Evolutionary conservation across 805 yeast genomes (phyloP).

Genomic region (Ascoidea asiatica): DNA sequence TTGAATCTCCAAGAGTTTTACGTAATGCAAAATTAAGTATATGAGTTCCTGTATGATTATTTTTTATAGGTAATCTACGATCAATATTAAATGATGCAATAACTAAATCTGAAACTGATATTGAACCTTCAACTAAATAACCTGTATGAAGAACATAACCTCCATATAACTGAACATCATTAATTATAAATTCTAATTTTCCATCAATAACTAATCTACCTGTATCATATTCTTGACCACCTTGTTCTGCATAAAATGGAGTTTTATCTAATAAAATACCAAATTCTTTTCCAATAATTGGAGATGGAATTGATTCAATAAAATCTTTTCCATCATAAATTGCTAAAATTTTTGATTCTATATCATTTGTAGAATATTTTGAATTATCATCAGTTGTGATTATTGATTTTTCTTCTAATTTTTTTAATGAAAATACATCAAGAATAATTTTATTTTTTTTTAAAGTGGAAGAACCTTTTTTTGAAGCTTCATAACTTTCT

Average conservation of each 20-base stretch:
- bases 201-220: slow-evolving; percentile 90
- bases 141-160: slow-evolving; percentile 97
- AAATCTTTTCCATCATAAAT: slow-evolving; percentile 57
- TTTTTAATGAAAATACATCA: slow-evolving; percentile 82
- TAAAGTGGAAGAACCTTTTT: slow-evolving; percentile 60
- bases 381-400: slow-evolving; percentile 73
- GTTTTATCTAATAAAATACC: slow-evolving; percentile 84
- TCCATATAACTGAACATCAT: slow-evolving; percentile 82
- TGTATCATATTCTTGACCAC: slow-evolving; percentile 97
- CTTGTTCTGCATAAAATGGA: slow-evolving; percentile 96
- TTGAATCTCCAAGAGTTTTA: slow-evolving; percentile 72
- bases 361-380: slow-evolving; percentile 64
- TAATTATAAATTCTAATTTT: slow-evolving; percentile 73
- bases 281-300: slow-evolving; percentile 26
- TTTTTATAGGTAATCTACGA: slow-evolving; percentile 92
- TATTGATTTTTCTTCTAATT: slow-evolving; percentile 46
- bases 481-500: slow-evolving; percentile 89
- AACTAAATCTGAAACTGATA: slow-evolving; percentile 54
- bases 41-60: slow-evolving; percentile 98
- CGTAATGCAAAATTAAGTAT: slow-evolving; percentile 81
- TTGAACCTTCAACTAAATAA: slow-evolving; percentile 57
- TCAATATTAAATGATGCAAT: slow-evolving; percentile 85
- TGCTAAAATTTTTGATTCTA: slow-evolving; percentile 56
- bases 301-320: slow-evolving; percentile 27
- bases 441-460: slow-evolving; percentile 57